Evolutionary conservation across 257 asterid genomes (phyloP), one percentile per base, ranked within the genome.

Genomic region (Gentiana straminea): DNA sequence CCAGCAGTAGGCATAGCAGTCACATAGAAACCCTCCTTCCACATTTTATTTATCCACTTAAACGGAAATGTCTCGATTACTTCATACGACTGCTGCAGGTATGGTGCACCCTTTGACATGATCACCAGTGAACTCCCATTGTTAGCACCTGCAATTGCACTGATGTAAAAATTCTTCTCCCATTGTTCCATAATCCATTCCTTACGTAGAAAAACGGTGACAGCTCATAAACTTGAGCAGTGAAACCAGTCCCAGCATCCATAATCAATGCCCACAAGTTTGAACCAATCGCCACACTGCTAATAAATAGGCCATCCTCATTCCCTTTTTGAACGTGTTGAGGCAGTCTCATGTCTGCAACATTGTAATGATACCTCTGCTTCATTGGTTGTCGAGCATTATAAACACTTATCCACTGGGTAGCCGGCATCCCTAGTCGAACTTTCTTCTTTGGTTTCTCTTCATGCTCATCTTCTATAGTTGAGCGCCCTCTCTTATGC

Each of bases 211-310:
- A 86, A 67, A 61, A 60, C 38, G 93, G 77, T 60, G 90, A 80
- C 24, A 80, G 64, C 71, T 75, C 80, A 69, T 82, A 80, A 80
- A 73, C 78, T 82, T 86, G 95, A 63, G 64, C 67, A 51, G 66
- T 68, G 56, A 74, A 82, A 57, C 89, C 93, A 24, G 95, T 86
- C 57, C 89, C 89, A 44, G 86, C 84, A 68, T 86, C 95, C 93
- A 86, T 80, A 61, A 86, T 77, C 49, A 86, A 58, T 58, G 95
- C 86, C 95, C 95, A 86, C 52, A 83, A 72, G 62, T 77, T 80
- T 8, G 75, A 72, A 68, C 81, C 69, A 52, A 89, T 82, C 39
- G 89, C 81, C 53, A 82, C 84, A 9, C 83, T 57, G 66, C 86
- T 82, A 71, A 86, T 86, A 51, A 50, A 83, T 37, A 86, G 60